Conservation (phyloP, 305 asterid species). For the Fraxinus albicans region DNA sequence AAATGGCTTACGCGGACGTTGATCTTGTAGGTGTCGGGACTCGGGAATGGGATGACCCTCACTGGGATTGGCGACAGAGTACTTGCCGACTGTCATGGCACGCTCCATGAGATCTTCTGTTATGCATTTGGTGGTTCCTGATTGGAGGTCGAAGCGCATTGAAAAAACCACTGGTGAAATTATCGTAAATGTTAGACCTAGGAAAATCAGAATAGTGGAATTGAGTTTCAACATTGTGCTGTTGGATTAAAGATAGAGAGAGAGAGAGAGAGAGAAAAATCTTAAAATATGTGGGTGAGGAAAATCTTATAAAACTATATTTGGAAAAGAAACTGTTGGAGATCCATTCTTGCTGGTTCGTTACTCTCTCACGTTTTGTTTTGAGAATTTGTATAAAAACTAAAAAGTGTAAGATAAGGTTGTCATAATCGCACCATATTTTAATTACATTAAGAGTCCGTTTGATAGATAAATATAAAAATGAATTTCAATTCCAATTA, state of each 20-base stretch:
- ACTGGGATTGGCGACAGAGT: conserved; percentile 25
- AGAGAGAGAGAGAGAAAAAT: not conserved
- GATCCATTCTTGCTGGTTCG: conserved; percentile 3
- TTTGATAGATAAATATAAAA: no score
- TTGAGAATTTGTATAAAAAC: not conserved
- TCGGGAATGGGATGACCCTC: conserved; percentile 22
- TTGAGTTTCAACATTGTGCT: not conserved
- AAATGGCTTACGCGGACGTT: conserved; percentile 21
- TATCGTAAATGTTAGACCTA: not conserved
- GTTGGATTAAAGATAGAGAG: not conserved
- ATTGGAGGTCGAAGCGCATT: conserved; percentile 26
- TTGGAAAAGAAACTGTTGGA: not conserved
- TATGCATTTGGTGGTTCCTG: conserved; percentile 35
- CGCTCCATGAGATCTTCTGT: conserved; percentile 27
- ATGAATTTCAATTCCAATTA: no score
- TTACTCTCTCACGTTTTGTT: not conserved
- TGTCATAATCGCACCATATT: no score
- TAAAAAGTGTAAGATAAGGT: no score
- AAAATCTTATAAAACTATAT: not conserved
- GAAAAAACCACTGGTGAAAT: conserved; percentile 14
- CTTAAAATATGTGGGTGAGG: not conserved
- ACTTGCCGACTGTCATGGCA: conserved; percentile 35
- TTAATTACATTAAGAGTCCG: no score
- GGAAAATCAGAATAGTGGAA: not conserved
- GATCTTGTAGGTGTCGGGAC: conserved; percentile 25